phyloP scores from a whole-genome alignment of 1,284 basidiomycete genomes.

The Malassezia furfur region DNA sequence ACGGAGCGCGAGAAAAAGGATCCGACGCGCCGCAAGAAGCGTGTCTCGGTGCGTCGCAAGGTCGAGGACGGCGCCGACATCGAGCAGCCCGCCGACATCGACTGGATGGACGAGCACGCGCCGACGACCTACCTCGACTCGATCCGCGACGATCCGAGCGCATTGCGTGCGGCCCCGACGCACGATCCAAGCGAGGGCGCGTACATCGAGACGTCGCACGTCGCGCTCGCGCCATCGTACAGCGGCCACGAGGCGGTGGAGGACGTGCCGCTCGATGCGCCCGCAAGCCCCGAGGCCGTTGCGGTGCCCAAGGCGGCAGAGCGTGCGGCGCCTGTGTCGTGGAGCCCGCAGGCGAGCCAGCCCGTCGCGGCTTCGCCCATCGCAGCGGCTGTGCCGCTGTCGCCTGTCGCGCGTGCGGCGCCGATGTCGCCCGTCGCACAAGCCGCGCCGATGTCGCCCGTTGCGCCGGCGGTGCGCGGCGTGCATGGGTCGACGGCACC shows the following conservation, averaged over 20 bases:
- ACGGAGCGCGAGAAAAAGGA: conserved; percentile 1
- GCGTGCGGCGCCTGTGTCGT: neutral
- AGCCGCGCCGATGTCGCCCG: neutral
- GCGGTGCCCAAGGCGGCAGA: neutral
- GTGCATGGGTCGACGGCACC: neutral
- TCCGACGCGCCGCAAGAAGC: neutral
- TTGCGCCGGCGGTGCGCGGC: neutral
- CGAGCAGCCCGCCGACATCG: conserved; percentile 6
- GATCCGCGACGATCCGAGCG: neutral
- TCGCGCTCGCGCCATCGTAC: neutral
- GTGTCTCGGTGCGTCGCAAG: neutral
- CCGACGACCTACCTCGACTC: conserved; percentile 10
- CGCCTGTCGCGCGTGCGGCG: neutral
- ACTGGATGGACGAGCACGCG: conserved; percentile 1
- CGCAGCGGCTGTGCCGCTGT: neutral
- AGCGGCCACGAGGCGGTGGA: neutral
- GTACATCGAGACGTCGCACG: neutral
- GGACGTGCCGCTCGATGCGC: neutral
- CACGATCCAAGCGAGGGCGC: neutral
- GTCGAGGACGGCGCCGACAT: neutral
- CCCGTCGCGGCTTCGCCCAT: neutral
- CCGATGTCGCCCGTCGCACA: neutral
- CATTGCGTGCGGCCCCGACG: neutral
- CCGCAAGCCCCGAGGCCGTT: neutral
- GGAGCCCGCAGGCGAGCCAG: neutral